Conservation (phyloP, 2,329 filamentous ascomycete genomes). For the Albophoma yamanashiensis region DNA sequence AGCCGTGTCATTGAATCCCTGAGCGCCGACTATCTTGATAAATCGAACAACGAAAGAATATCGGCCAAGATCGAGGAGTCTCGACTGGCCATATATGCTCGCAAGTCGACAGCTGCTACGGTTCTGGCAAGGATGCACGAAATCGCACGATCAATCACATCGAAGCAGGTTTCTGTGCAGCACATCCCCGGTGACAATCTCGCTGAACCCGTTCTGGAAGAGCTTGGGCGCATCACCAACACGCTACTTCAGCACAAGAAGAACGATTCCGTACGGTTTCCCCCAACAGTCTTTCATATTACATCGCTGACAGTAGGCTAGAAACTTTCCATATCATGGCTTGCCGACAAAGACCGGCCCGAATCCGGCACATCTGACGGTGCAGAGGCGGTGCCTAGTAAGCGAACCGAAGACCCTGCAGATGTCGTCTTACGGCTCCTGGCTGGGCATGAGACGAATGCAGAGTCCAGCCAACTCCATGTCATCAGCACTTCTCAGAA, state of each 20-base stretch:
- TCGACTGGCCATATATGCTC: slow-evolving; percentile 18
- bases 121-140: slow-evolving; percentile 25
- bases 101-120: slow-evolving; percentile 16
- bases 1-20: slow-evolving; percentile 15
- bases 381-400: background rate
- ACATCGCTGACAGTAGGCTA: slow-evolving; percentile 2
- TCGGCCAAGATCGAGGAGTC: slow-evolving; percentile 8
- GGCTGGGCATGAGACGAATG: slow-evolving; percentile 11
- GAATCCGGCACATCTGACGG: background rate
- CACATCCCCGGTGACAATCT: slow-evolving; percentile 9
- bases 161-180: slow-evolving; percentile 14
- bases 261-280: slow-evolving; percentile 10
- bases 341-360: slow-evolving; percentile 15
- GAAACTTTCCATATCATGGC: slow-evolving; percentile 30
- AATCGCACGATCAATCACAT: slow-evolving; percentile 14
- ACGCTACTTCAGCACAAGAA: slow-evolving; percentile 15
- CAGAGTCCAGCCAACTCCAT: slow-evolving; percentile 7
- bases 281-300: too few relatives aligned
- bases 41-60: slow-evolving; percentile 19
- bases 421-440: slow-evolving; percentile 37
- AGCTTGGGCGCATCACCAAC: slow-evolving; percentile 21
- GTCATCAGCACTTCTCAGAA: slow-evolving; percentile 7
- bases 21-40: slow-evolving; percentile 19
- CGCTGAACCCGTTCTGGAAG: slow-evolving; percentile 11
- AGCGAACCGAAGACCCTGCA: slow-evolving; percentile 24